phyloP scores from a whole-genome alignment of 2,329 filamentous ascomycete genomes.

The Fusarium coffeatum region DNA sequence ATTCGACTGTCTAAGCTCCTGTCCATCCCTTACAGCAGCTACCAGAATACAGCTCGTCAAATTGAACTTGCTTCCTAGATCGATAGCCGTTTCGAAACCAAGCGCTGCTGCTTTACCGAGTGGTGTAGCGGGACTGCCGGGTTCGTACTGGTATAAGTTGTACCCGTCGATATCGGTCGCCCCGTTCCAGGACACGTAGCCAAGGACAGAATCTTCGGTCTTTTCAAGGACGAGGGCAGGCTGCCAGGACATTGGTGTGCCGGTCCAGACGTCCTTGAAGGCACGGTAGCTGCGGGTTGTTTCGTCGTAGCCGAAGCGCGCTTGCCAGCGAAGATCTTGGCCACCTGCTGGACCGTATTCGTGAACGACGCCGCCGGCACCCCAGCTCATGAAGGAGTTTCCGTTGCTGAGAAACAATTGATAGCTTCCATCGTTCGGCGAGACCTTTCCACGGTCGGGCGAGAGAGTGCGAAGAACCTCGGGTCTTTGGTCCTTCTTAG shows the following conservation, averaged over 20 bases:
- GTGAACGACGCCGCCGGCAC: slow-evolving; percentile 40
- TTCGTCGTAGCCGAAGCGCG: slow-evolving; percentile 39
- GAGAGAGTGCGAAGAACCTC: slow-evolving; percentile 20
- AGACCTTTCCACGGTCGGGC: slow-evolving; percentile 24
- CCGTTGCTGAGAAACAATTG: slow-evolving; percentile 33
- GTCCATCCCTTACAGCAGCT: slow-evolving; percentile 30
- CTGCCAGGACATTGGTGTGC: slow-evolving; percentile 32
- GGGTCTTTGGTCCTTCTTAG: slow-evolving; percentile 11
- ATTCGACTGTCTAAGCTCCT: slow-evolving; percentile 40
- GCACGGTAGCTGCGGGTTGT: slow-evolving; percentile 40
- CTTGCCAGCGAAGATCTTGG: slow-evolving; percentile 44
- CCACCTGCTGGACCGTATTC: slow-evolving; percentile 42
- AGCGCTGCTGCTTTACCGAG: not conserved
- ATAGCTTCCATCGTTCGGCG: slow-evolving; percentile 36
- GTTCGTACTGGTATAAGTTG: slow-evolving; percentile 34
- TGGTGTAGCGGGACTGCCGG: not conserved
- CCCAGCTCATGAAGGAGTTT: slow-evolving; percentile 43
- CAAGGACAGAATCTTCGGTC: not conserved
- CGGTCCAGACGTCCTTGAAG: slow-evolving; percentile 43
- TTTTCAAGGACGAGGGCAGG: slow-evolving; percentile 35
- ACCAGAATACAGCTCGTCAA: slow-evolving; percentile 37
- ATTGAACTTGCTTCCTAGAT: slow-evolving; percentile 27
- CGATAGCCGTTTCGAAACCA: slow-evolving; percentile 45
- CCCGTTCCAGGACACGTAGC: slow-evolving; percentile 46
- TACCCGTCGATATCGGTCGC: slow-evolving; percentile 43